These are phyloP conservation scores for Pistacia atlantica DNA, from an alignment of 345 rosid species.

Conservation along the genomic window DNA sequence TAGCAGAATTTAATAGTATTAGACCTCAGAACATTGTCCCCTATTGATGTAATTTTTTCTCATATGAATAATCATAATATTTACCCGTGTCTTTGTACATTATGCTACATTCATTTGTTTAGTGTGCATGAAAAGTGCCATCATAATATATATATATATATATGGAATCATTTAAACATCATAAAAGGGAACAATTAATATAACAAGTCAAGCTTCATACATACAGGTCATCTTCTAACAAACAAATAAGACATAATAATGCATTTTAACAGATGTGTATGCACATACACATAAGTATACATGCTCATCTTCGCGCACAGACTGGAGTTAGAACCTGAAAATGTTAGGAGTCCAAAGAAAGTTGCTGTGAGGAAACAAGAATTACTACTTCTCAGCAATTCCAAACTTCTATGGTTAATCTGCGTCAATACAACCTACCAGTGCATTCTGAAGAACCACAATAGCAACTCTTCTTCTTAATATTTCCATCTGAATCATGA, in stretches of 20 bases:
- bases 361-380: not conserved
- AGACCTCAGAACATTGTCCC: too few species aligned
- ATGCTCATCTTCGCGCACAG: not conserved
- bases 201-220: too few species aligned
- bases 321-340: not conserved
- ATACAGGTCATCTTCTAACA: not conserved
- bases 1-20: too few species aligned
- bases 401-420: not conserved
- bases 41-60: too few species aligned
- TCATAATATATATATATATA: not conserved
- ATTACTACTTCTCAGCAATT: not conserved
- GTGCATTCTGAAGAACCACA: slow-evolving; percentile 81
- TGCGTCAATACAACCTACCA: slow-evolving; percentile 72
- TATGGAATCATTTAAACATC: not conserved
- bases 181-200: not conserved
- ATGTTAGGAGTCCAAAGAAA: not conserved
- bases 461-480: slow-evolving; percentile 66
- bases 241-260: not conserved
- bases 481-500: slow-evolving; percentile 61
- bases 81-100: too few species aligned
- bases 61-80: too few species aligned
- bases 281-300: not conserved
- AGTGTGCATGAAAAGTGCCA: not conserved
- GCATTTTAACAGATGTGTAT: not conserved
- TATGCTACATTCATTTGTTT: too few species aligned